These are phyloP conservation scores for Bathelium albidoporum DNA, from an alignment of 495 filamentous ascomycete species.

Conservation along the genomic window DNA sequence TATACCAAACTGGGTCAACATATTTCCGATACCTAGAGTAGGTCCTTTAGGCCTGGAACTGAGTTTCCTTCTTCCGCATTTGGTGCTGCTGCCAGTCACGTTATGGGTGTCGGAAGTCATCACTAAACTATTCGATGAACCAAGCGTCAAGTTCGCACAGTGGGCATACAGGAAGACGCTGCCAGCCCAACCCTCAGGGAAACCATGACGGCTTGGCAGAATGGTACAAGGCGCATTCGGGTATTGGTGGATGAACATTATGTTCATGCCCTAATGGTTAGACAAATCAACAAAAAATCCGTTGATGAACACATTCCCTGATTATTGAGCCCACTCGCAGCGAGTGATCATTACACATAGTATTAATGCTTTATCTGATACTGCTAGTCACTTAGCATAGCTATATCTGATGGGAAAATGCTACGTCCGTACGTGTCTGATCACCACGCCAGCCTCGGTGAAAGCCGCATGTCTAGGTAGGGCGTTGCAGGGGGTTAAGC, in stretches of 20 bases:
- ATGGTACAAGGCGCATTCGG: background rate
- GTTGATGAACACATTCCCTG: too few species aligned
- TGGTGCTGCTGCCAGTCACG: slow-evolving; percentile 46
- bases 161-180: slow-evolving; percentile 42
- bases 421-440: background rate
- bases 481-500: background rate
- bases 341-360: too few species aligned
- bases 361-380: too few species aligned
- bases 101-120: slow-evolving; percentile 47
- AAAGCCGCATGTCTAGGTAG: background rate
- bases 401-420: too few species aligned
- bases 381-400: too few species aligned
- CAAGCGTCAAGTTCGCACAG: slow-evolving; percentile 41
- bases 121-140: slow-evolving; percentile 47
- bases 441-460: background rate
- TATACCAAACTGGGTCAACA: slow-evolving; percentile 37
- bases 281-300: background rate
- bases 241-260: background rate
- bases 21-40: slow-evolving; percentile 36
- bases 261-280: background rate
- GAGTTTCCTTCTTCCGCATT: slow-evolving; percentile 41
- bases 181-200: background rate
- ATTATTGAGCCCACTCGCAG: too few species aligned
- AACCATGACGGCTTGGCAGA: background rate
- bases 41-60: slow-evolving; percentile 47